Evolutionary conservation across 1,284 basidiomycete genomes (phyloP).

Genomic region (Ceratobasidium sp.): DNA sequence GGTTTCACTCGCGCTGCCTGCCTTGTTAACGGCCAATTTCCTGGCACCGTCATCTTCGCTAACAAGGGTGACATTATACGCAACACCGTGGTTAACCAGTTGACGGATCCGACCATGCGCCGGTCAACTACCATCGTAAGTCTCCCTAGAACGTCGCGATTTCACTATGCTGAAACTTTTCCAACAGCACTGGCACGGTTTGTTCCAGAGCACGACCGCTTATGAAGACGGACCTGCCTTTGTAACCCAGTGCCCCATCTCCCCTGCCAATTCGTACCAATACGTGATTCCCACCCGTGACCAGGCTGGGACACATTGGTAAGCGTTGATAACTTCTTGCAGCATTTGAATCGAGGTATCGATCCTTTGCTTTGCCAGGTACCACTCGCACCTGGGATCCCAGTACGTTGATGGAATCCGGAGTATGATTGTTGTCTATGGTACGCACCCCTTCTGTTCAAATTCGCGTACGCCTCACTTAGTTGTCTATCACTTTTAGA

Average conservation of each 20-base stretch:
- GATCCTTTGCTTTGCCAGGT: constrained; percentile 6
- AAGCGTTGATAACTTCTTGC: constrained; percentile 2
- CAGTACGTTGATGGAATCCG: constrained; percentile 45
- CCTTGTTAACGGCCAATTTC: constrained; percentile 53
- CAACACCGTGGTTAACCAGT: constrained; percentile 57
- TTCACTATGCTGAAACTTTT: constrained; percentile 47
- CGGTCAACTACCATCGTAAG: constrained; percentile 60
- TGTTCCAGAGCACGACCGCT: constrained; percentile 54
- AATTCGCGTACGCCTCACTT: background rate
- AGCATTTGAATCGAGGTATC: too few species aligned
- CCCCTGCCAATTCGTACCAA: constrained; percentile 62
- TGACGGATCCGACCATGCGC: constrained; percentile 57
- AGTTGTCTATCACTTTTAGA: background rate
- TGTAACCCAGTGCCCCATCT: constrained; percentile 68
- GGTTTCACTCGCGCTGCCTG: constrained; percentile 59
- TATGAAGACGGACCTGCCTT: constrained; percentile 51
- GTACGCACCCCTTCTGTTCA: constrained; percentile 51
- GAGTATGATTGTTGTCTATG: constrained; percentile 52
- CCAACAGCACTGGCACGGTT: constrained; percentile 56
- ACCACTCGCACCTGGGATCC: constrained; percentile 49
- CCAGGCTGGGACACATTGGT: constrained; percentile 63
- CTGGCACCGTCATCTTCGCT: constrained; percentile 55
- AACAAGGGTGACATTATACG: constrained; percentile 57
- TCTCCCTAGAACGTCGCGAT: constrained; percentile 55
- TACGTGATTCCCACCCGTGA: constrained; percentile 60